Evolutionary conservation across 352 stramenopile genomes (phyloP), one percentile per base, ranked within the genome.

Genomic region (Elongisporangium prolatum): DNA sequence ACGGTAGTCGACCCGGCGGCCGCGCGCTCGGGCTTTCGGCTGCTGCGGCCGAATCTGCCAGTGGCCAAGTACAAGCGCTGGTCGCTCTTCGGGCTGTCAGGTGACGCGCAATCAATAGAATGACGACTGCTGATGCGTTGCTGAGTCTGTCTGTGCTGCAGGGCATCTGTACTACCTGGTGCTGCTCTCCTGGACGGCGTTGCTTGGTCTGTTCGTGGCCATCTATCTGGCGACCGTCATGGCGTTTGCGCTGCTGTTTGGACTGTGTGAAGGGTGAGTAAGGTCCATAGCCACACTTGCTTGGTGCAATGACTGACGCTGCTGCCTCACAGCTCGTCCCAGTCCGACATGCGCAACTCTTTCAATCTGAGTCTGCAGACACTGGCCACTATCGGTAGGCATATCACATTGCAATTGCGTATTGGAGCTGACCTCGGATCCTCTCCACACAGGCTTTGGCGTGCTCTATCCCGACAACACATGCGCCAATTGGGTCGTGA

Each of bases 341-440:
- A 64, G 44, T 40, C 48, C 4, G 65, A 58, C 18, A 22, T 57
- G 22, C 72, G 75, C 1, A 73, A 84, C 57, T 88, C 72, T 37
- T 86, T 86, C 54, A 88, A 88, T 28, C 54, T 88, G 56, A 86
- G 75, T 44, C 50, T 88, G 9, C 77, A 88, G 54, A 84, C 77
- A 21, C 72, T 88, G 17, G 67, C 75, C n/a, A 86, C 71, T 9
- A 81, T 75, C 58, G 77, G 76, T 84, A 44, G 2, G 63, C 50
- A n/a, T n/a, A n/a, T 10, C 8, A 4, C 1, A 50, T 59, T 21
- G 21, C 5, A 24, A 21, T 10, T 3, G 17, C 16, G 28, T 38
- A 17, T 28, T 13, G 16, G 21, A 16, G n/a, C n/a, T 52, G 16
- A 4, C 1, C 9, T 40, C 3, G 37, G 10, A 2, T 20, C 10